Conservation (phyloP, 2,329 filamentous ascomycete species). For the Claviceps purpurea region DNA sequence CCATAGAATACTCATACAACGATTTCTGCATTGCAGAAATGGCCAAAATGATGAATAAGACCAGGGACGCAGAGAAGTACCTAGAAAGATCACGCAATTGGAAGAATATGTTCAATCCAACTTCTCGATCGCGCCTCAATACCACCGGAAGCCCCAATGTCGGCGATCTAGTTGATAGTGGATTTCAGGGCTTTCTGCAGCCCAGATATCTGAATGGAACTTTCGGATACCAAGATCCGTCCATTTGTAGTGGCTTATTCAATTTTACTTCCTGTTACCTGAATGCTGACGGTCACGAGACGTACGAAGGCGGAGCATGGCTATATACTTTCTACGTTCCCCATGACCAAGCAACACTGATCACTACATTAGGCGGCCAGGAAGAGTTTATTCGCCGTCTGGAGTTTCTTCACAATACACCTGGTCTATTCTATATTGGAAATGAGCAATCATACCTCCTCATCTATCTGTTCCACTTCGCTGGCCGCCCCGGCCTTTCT, state of each 20-base stretch:
- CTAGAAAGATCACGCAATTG: constrained; percentile 49
- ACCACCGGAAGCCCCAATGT: background rate
- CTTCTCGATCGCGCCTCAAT: constrained; percentile 10
- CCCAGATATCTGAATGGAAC: constrained; percentile 52
- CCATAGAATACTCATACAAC: constrained; percentile 68
- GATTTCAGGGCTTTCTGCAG: constrained; percentile 50
- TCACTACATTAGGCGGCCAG: constrained; percentile 43
- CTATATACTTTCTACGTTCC: constrained; percentile 53
- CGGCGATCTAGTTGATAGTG: background rate
- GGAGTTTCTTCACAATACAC: constrained; percentile 48
- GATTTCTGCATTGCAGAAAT: constrained; percentile 59
- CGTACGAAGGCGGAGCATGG: constrained; percentile 59
- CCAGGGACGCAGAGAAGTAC: constrained; percentile 44
- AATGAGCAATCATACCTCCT: constrained; percentile 43
- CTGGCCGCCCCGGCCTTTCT: constrained; percentile 45
- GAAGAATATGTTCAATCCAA: constrained; percentile 48
- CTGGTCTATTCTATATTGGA: constrained; percentile 53
- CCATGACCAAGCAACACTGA: constrained; percentile 33
- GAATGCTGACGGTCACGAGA: constrained; percentile 22
- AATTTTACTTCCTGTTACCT: constrained; percentile 29
- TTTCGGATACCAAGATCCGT: constrained; percentile 54
- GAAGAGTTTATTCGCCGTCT: constrained; percentile 45
- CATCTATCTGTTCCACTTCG: constrained; percentile 50
- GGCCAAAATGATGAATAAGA: constrained; percentile 42
- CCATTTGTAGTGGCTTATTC: constrained; percentile 22